phyloP scores from a whole-genome alignment of 441 rosid species.

The Euphorbia corollata region DNA sequence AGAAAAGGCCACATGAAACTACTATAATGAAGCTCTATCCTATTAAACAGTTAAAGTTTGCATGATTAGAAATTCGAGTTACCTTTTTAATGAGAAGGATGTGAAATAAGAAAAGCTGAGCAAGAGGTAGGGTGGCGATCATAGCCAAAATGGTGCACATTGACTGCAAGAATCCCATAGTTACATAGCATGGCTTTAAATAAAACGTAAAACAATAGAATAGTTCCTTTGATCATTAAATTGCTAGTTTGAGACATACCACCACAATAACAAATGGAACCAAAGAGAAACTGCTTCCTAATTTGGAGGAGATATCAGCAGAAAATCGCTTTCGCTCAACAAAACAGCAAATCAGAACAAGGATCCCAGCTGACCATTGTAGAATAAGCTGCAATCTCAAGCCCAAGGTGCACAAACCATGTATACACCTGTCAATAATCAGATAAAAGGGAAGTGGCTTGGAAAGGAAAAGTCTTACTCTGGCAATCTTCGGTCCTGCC shows the following conservation, averaged over 20 bases:
- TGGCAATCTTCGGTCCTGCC: constrained; percentile 32
- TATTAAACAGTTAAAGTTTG: too few relatives aligned
- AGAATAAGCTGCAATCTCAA: constrained; percentile 94
- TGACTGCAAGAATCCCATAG: constrained; percentile 37
- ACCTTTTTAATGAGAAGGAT: constrained; percentile 91
- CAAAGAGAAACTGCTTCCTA: constrained; percentile 95
- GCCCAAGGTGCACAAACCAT: constrained; percentile 43
- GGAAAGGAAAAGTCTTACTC: constrained; percentile 30
- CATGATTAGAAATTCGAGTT: neutral
- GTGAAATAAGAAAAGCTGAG: constrained; percentile 94
- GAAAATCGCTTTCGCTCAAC: constrained; percentile 59
- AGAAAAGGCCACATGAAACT: too few relatives aligned
- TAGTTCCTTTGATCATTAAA: neutral
- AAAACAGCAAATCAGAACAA: constrained; percentile 74
- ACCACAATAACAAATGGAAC: constrained; percentile 80
- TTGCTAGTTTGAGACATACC: constrained; percentile 25
- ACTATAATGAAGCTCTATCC: too few relatives aligned
- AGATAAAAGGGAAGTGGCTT: constrained; percentile 32
- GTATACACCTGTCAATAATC: constrained; percentile 44
- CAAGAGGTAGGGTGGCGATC: constrained; percentile 88
- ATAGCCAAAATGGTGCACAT: constrained; percentile 82
- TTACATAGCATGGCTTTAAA: constrained; percentile 7
- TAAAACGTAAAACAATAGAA: neutral
- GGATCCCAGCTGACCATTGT: constrained; percentile 90
- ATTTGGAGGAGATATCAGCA: constrained; percentile 63